Conservation (phyloP, 2,329 filamentous ascomycete species). For the Trichoderma sp. region DNA sequence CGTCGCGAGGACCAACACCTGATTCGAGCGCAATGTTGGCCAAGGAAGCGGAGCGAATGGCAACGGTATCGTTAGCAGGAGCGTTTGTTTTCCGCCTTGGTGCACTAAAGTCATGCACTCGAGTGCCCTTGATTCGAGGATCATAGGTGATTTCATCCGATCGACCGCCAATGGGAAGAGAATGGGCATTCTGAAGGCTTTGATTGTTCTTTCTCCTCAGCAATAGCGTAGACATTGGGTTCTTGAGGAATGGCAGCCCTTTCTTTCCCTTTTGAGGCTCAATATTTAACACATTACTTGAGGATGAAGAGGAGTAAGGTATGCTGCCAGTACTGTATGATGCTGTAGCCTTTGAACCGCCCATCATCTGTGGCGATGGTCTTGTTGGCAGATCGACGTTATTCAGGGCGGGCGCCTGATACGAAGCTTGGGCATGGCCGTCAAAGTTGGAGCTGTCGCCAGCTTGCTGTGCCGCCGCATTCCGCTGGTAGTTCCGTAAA, state of each 20-base stretch:
- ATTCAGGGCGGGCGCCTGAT: slow-evolving; percentile 32
- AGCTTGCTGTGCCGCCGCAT: slow-evolving; percentile 36
- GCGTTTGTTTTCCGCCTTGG: slow-evolving; percentile 52
- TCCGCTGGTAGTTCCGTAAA: slow-evolving; percentile 55
- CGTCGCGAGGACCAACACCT: slow-evolving; percentile 13
- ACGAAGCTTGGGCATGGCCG: slow-evolving; percentile 21
- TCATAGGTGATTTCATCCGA: slow-evolving; percentile 58
- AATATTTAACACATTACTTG: slow-evolving; percentile 22
- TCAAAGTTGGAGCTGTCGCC: slow-evolving; percentile 26
- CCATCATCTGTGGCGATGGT: slow-evolving; percentile 37
- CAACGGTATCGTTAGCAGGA: slow-evolving; percentile 27
- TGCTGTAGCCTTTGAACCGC: slow-evolving; percentile 40
- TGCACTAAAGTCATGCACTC: slow-evolving; percentile 68
- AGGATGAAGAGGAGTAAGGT: slow-evolving; percentile 39
- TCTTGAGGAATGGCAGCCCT: slow-evolving; percentile 61
- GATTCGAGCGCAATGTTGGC: slow-evolving; percentile 30
- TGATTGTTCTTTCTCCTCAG: slow-evolving; percentile 61
- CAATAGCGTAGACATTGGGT: slow-evolving; percentile 62
- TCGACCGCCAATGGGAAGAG: slow-evolving; percentile 46
- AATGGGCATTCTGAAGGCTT: slow-evolving; percentile 48
- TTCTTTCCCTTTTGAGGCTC: slow-evolving; percentile 57
- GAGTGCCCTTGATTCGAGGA: slow-evolving; percentile 65
- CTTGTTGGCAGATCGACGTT: slow-evolving; percentile 42
- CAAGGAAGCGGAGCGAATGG: slow-evolving; percentile 31
- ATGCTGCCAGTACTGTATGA: slow-evolving; percentile 57